These are phyloP conservation scores for Gentiana dahurica DNA, from an alignment of 257 asterid species.

Conservation along the genomic window DNA sequence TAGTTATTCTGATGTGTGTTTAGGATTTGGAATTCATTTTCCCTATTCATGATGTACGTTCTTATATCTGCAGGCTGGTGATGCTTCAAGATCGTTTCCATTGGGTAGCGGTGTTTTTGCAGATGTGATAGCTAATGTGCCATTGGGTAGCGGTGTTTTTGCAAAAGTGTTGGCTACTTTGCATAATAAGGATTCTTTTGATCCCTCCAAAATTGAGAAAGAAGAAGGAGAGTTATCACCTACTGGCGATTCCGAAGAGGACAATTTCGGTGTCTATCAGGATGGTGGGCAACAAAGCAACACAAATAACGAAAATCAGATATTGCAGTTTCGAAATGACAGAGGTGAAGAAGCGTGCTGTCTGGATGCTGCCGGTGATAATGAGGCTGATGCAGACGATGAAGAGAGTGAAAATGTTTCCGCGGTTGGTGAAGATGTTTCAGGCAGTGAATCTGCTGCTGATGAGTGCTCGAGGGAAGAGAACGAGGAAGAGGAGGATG, in stretches of 20 bases:
- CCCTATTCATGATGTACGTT: too few species aligned
- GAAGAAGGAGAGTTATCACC: slow-evolving; percentile 95
- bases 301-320: slow-evolving; percentile 27
- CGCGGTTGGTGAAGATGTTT: slow-evolving; percentile 84
- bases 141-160: slow-evolving; percentile 40
- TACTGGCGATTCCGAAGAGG: slow-evolving; percentile 67
- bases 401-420: slow-evolving; percentile 81
- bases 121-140: slow-evolving; percentile 30
- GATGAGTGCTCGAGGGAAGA: slow-evolving; percentile 83
- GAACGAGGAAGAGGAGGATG: slow-evolving; percentile 70
- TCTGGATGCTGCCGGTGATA: slow-evolving; percentile 62
- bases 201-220: slow-evolving; percentile 73
- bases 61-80: slow-evolving; percentile 3
- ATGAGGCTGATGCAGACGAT: slow-evolving; percentile 76
- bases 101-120: neutral
- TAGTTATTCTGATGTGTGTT: too few species aligned
- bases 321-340: slow-evolving; percentile 35
- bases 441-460: slow-evolving; percentile 91
- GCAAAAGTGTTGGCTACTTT: slow-evolving; percentile 38
- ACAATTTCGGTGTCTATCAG: slow-evolving; percentile 57
- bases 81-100: too few species aligned
- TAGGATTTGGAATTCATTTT: too few species aligned
- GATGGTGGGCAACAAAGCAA: slow-evolving; percentile 30
- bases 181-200: slow-evolving; percentile 33
- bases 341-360: slow-evolving; percentile 32